phyloP scores from a whole-genome alignment of 2,329 filamentous ascomycete species.

The Ilyonectria destructans region DNA sequence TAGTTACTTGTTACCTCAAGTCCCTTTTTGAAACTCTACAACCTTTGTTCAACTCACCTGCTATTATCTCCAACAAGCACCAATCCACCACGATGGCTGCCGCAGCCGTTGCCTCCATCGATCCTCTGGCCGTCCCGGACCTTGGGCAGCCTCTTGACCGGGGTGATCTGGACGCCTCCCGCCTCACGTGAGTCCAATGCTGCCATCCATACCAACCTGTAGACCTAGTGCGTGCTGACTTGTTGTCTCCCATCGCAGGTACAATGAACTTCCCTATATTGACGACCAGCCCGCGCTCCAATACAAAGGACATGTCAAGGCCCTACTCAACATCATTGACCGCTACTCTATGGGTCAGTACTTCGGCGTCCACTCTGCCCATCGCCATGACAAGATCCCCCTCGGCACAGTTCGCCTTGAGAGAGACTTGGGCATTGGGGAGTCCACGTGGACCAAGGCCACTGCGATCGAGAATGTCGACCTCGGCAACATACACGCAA shows the following conservation, averaged over 20 bases:
- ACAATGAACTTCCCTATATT: neutral
- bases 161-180: neutral
- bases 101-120: neutral
- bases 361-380: constrained; percentile 5
- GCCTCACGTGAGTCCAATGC: neutral
- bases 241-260: neutral
- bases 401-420: constrained; percentile 3
- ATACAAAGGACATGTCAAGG: constrained; percentile 5
- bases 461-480: constrained; percentile 1
- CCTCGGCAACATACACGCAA: constrained; percentile 8
- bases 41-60: too few species aligned
- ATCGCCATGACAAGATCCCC: constrained; percentile 3
- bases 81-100: neutral
- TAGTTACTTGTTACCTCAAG: too few species aligned
- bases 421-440: constrained; percentile 5
- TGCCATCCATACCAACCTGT: neutral
- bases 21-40: too few species aligned
- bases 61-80: constrained; percentile 1
- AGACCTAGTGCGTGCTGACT: constrained; percentile 1
- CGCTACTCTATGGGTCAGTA: neutral
- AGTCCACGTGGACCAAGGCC: constrained; percentile 7
- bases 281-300: neutral
- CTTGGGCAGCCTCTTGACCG: neutral
- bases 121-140: neutral
- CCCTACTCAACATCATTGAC: neutral